Percentiles rank a stretch among this genome's conserved stretches.
phyloP scores from a whole-genome alignment of 805 yeast species.

The Lipomyces anomalus region DNA sequence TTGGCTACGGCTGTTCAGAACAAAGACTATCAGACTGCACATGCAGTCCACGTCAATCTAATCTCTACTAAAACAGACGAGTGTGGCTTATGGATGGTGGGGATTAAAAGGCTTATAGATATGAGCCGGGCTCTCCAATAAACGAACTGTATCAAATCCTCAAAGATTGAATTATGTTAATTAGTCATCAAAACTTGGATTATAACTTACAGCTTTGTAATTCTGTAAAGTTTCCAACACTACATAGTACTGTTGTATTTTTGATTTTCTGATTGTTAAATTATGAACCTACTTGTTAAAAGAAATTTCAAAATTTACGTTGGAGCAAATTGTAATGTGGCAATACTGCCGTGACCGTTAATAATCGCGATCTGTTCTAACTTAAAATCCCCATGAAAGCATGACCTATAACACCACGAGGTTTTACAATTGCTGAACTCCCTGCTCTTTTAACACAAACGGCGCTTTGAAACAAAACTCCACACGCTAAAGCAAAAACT shows the following conservation, averaged over 20 bases:
- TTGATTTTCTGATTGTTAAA: neutral
- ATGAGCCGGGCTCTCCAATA: constrained; percentile 36
- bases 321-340: no score
- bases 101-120: constrained; percentile 79
- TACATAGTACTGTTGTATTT: neutral
- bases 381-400: no score
- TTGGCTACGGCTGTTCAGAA: constrained; percentile 47
- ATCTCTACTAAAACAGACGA: constrained; percentile 62
- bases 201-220: neutral
- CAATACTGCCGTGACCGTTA: no score
- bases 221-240: neutral
- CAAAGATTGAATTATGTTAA: neutral
- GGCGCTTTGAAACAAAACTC: no score
- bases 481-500: no score
- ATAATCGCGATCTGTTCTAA: no score
- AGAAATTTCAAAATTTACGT: neutral
- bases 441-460: no score
- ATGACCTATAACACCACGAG: no score
- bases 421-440: no score
- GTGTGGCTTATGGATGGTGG: constrained; percentile 88
- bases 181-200: neutral
- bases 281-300: neutral
- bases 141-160: neutral
- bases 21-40: constrained; percentile 57
- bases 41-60: constrained; percentile 45